Evolutionary conservation across 371 early-diverging fungal genomes (phyloP), one percentile per base, ranked within the genome.

Genomic region (Mortierella sp.): DNA sequence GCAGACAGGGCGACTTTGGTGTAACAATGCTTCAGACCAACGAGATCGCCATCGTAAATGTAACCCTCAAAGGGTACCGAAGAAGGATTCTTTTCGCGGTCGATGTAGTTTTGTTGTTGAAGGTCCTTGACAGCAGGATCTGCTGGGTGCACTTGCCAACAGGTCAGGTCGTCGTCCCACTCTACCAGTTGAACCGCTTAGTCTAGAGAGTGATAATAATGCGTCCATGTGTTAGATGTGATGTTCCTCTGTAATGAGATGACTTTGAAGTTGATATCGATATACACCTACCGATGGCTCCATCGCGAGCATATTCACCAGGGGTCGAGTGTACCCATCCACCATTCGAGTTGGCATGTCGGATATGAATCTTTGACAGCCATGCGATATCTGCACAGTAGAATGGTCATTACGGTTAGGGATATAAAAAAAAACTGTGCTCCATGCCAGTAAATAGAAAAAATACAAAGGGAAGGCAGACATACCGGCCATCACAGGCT

Each of bases 281-380:
- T n/a, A n/a, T n/a, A n/a, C n/a, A 16, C 2, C 34, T 73, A 80
- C 80, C 75, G 66, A 68, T 72, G 24, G 74, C 50, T 2, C 71
- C 77, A 0, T 70, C 71, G 8, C 82, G 71, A n/a, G 74, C 64
- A 22, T 77, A 70, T 71, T 81, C 82, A 4, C 82, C 82, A 5
- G 77, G 82, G 71, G 77, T 81, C 34, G 98, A 97, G 86, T 98
- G 99, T 41, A 99, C 87, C 85, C 89, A 97, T 10, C 92, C 94
- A 34, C 91, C 92, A 44, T 86, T 88, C 9, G 93, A 91, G 64
- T 93, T 93, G 16, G 89, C 82, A 76, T 97, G 94, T 50, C 89
- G 87, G 43, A 99, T 85, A 40, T 93, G 90, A 67, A 98, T 81
- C 72, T 90, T 90, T 11, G 97, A 92, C 0, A 92, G 93, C 85